phyloP scores from a whole-genome alignment of 1,284 basidiomycete species.

The Ustilago esculenta region DNA sequence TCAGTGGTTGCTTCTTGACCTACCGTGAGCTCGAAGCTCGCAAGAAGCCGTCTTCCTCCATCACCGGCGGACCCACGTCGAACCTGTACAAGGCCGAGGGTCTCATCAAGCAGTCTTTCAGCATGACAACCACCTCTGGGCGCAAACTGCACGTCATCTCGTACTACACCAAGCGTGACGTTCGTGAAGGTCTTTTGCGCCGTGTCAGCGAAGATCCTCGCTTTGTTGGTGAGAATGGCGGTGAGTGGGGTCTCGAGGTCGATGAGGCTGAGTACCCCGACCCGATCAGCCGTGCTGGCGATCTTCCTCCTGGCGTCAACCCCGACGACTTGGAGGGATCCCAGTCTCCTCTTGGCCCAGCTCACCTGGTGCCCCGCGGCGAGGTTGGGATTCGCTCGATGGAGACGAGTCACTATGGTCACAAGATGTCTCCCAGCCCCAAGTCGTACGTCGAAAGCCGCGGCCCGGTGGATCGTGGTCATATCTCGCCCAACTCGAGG shows the following conservation, averaged over 20 bases:
- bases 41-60: slow-evolving; percentile 56
- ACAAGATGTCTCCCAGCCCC: slow-evolving; percentile 5
- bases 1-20: slow-evolving; percentile 70
- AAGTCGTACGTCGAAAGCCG: slow-evolving; percentile 9
- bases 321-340: slow-evolving; percentile 37
- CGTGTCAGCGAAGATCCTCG: slow-evolving; percentile 64
- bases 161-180: slow-evolving; percentile 64
- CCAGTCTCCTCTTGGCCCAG: slow-evolving; percentile 24
- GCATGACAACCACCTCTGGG: slow-evolving; percentile 64
- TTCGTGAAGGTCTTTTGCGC: slow-evolving; percentile 55
- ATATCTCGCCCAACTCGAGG: slow-evolving; percentile 14
- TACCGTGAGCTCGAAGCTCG: slow-evolving; percentile 67
- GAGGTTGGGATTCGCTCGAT: slow-evolving; percentile 2
- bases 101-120: slow-evolving; percentile 66
- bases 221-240: slow-evolving; percentile 57
- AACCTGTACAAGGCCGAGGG: slow-evolving; percentile 66
- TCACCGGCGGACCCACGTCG: slow-evolving; percentile 50
- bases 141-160: slow-evolving; percentile 66
- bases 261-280: slow-evolving; percentile 57
- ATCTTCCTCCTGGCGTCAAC: slow-evolving; percentile 34
- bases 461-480: slow-evolving; percentile 6
- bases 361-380: slow-evolving; percentile 8
- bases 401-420: slow-evolving; percentile 9
- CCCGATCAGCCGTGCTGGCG: slow-evolving; percentile 49
- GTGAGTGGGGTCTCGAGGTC: slow-evolving; percentile 58